Base-by-base conservation (phyloP, 352 stramenopile species). In the Pythium sp. region DNA sequence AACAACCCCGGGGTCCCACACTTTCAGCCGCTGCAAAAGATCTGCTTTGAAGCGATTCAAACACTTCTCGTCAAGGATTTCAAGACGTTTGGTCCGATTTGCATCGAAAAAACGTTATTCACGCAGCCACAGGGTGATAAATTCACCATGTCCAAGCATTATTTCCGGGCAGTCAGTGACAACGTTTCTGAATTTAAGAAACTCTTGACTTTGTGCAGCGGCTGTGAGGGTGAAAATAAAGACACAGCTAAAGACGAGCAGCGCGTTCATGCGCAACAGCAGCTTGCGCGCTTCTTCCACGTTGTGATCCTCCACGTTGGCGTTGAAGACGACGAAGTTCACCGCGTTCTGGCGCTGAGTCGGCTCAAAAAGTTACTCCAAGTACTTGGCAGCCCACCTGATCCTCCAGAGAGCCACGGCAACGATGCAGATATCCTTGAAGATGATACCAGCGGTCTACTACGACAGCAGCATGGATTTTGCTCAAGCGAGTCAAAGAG, bases 291-390 rank as follows among this genome's bases (percentile, higher is more conserved):
- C 3, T 61, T 91, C 34, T 68, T 86, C 3, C 79, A 89, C 28
- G 72, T 69, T 0, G 62, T 80, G 12, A 15, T 92, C 18, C 71
- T 89, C 5, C 82, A 92, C 54, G 68, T 89, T 24, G 82, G 80
- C 5, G 64, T 80, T n/a, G 74, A 83, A 18, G 64, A 78, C 6
- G 67, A 82, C 2, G 57, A 77, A 5, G 34, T 38, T 4, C 79
- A 89, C 55, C 78, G 78, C 15, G 56, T 73, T 3, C 20, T 64
- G n/a, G 70, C 75, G 5, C 67, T 85, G 2, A 59, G 70, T 3
- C 73, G 38, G 12, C 41, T 61, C 56, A 77, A 51, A 68, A 74
- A 9, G 41, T 69, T 67, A 46, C 56, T 49, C n/a, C 41, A n/a
- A 49, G 41, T n/a, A 49, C 41, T 82, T 8, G 41, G 18, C 5